Evolutionary conservation across 495 filamentous ascomycete genomes (phyloP), one percentile per base, ranked within the genome.

Genomic region (Penicillium odoratum): DNA sequence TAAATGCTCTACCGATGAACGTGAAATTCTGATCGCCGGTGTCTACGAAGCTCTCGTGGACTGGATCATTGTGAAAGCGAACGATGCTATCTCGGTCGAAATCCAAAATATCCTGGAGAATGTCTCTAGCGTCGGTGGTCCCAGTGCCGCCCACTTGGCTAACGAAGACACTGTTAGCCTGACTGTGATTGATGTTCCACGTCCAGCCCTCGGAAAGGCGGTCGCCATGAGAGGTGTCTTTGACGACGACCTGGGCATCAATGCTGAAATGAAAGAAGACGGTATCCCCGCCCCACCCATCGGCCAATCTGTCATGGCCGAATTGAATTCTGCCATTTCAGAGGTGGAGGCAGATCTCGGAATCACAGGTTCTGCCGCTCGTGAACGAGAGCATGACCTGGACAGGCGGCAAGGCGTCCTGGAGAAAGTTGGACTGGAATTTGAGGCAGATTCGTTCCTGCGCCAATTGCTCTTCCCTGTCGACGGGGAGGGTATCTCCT

Each of bases 31-130:
- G 45, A 89, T 98, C 57, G 83, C 85, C 9, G 93, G 90, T 1
- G 78, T 98, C 18, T 98, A 98, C 64, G 95, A 98, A 70, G 90
- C 93, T 36, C 74, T 98, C 48, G 92, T 98, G 3, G 94, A 98
- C 69, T 97, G 92, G 91, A 87, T 98, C 5, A 85, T 98, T 48
- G 74, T 79, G 21, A 93, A 90, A 66, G 92, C 92, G 43, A 98
- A 98, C 61, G 86, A 89, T n/a, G 85, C 93, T 34, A 94, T 98
- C 64, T 79, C 83, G 1, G 76, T 78, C 21, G 91, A 97, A 55
- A 80, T 98, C 59, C 78, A 81, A 29, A 81, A 84, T 50, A 79
- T 78, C 2, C 84, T 87, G 18, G 88, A 88, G 15, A 86, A 84
- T 16, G 81, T 80, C 55, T 87, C 86, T 21, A 87, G 80, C 58